Evolutionary conservation across 2,329 filamentous ascomycete genomes (phyloP).

Genomic region (Blastomyces gilchristii): DNA sequence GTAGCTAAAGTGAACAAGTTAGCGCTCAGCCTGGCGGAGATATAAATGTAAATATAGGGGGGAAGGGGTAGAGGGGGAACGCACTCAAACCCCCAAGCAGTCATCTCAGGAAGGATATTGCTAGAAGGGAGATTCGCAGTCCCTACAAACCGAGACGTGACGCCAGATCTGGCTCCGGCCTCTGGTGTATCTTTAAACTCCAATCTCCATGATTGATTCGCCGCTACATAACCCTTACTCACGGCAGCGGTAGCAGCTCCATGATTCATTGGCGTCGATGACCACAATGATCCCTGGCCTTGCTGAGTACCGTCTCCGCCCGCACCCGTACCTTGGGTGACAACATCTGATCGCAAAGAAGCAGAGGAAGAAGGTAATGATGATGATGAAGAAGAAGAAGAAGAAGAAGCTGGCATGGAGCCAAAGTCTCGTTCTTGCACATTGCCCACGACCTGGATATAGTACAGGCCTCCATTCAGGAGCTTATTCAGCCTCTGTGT

Average conservation of each 20-base stretch:
- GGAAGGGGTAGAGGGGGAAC: slow-evolving; percentile 21
- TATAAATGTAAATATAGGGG: slow-evolving; percentile 3
- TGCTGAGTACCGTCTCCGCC: slow-evolving; percentile 12
- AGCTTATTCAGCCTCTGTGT: slow-evolving; percentile 38
- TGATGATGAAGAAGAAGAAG: not conserved
- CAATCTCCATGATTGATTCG: slow-evolving; percentile 34
- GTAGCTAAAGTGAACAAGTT: slow-evolving; percentile 34
- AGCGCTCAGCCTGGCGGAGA: not conserved
- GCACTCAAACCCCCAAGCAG: slow-evolving; percentile 45
- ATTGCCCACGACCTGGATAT: slow-evolving; percentile 42
- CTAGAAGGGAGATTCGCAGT: slow-evolving; percentile 40
- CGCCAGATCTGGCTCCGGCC: slow-evolving; percentile 42
- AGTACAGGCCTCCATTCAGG: slow-evolving; percentile 44
- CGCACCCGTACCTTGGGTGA: slow-evolving; percentile 23
- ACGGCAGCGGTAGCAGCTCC: slow-evolving; percentile 8
- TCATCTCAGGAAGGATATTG: slow-evolving; percentile 43
- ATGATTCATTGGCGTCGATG: too few relatives aligned
- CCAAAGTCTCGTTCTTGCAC: slow-evolving; percentile 32
- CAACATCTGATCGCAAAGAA: slow-evolving; percentile 25
- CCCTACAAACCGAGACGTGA: slow-evolving; percentile 44
- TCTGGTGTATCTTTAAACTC: slow-evolving; percentile 43
- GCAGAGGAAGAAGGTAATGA: not conserved
- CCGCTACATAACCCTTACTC: slow-evolving; percentile 23
- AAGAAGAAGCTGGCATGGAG: slow-evolving; percentile 10
- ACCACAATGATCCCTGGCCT: not conserved